A percentile compares a stretch with the other conserved stretches of the same genome.
These are phyloP conservation scores for Lipomyces kockii DNA, from an alignment of 805 yeast genomes.

Conservation along the genomic window DNA sequence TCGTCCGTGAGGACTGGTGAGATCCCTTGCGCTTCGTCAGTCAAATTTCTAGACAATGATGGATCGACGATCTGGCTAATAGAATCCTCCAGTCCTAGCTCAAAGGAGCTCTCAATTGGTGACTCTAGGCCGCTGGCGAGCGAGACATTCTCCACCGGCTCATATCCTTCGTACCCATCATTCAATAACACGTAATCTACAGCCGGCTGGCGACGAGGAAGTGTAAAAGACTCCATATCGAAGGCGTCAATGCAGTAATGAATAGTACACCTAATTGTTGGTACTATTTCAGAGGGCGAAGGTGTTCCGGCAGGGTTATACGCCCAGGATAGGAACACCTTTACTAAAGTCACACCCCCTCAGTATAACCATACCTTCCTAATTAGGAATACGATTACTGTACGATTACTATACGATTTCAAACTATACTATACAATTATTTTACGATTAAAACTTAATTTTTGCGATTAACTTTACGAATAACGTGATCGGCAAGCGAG, in stretches of 20 bases:
- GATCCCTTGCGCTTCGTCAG: not conserved
- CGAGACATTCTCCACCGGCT: conserved; percentile 3
- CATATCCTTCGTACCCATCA: conserved; percentile 8
- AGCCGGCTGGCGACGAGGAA: conserved; percentile 1
- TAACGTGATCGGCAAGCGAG: too few species aligned
- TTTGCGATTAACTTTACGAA: conserved; percentile 7
- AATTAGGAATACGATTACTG: conserved; percentile 3
- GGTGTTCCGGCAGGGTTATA: not conserved
- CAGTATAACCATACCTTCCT: not conserved
- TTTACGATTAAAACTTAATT: not conserved
- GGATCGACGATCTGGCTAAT: not conserved
- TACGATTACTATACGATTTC: conserved; percentile 4
- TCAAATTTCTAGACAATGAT: not conserved
- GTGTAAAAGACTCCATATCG: not conserved
- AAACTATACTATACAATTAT: not conserved
- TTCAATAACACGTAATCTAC: conserved; percentile 2
- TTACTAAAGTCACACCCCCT: too few species aligned
- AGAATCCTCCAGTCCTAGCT: not conserved
- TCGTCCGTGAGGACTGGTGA: not conserved
- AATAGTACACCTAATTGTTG: not conserved
- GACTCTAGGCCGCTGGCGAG: not conserved
- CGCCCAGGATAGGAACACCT: too few species aligned
- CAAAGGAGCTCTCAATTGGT: conserved; percentile 3
- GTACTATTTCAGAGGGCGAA: not conserved
- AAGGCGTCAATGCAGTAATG: conserved; percentile 5